Evolutionary conservation across 352 stramenopile species (phyloP), one percentile per base, ranked within the genome.

Genomic region (Phytophthora capsici): DNA sequence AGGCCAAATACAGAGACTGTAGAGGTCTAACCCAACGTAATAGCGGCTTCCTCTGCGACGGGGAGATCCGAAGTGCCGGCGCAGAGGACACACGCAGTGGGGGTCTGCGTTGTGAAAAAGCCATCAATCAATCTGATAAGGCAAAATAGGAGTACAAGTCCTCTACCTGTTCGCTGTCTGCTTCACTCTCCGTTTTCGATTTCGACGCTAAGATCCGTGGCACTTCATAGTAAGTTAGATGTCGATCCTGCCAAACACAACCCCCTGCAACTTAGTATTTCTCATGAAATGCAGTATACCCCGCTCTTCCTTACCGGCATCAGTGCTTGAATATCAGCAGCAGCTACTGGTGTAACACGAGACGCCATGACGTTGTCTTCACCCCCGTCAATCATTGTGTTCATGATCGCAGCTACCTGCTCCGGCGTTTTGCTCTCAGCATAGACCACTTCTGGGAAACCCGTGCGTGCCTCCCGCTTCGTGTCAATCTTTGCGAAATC

Each of bases 401-500:
- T 80, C 36, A 98, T 74, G 72, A 98, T 98, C 12, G 66, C 56
- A 6, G 87, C 85, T 36, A 99, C 86, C 60, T 98, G 94, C 34
- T 83, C 53, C 4, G 88, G 58, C 1, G 89, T 98, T 71, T 99
- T 99, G 22, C 91, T 94, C 73, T 98, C 85, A 13, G 80, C 91
- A 77, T 98, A 99, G 25, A 99, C 86, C 36, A 97, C 95, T 55
- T 99, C 95, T 0, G 96, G 96, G 65, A 99, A 98, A 9, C 95
- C 95, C 16, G 92, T 97, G n/a, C 96, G 88, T 37, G 66, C 77
- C 6, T 86, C 78, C 13, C 96, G 80, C 16, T 86, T 82, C 43
- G 93, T 96, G 73, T 99, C 96, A 25, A 99, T 91, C 73, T 93
- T 93, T 38, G 83, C 85, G 30, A 78, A 91, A 6, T 71, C 48